Evolutionary conservation across 169 alveolate species (phyloP), one percentile per base, ranked within the genome.

Genomic region (Eimeria tenella): DNA sequence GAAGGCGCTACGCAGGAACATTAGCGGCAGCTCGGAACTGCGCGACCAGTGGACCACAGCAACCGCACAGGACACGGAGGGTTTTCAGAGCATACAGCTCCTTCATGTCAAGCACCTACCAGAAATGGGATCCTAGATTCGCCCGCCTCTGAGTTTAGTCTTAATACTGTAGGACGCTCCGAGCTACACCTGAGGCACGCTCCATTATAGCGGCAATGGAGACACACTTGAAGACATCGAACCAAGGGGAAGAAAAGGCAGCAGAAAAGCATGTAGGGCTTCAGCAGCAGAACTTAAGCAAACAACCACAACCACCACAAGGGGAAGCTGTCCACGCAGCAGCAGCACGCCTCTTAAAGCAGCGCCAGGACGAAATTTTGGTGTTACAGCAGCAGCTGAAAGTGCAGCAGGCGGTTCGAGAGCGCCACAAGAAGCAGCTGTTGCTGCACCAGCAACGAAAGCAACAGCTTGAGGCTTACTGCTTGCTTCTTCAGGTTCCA

Each of bases 371-470:
- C 5, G 86, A 75, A 25, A 75, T 75, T 49, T 75, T 75, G 86
- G 42, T 75, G 86, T 65, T 75, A 49, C 86, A 75, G 86, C 86
- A 75, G 65, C 86, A 75, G 68, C 86, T 75, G 63, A 8, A 21
- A 19, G 86, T 42, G 86, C 63, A 68, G 77, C 77, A 68, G 77
- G 77, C 77, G 17, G 6, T 75, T 5, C 13, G 86, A 63, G 15
- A 9, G 60, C 86, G 86, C 10, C 86, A 75, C 31, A 63, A 75
- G 65, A 58, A 75, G 5, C 86, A 75, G 86, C 63, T 75, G 60
- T 23, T 49, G 68, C 86, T 49, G 60, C 86, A 75, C 0, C 86
- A 75, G 65, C 86, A 75, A 63, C 86, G 49, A 19, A 58, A 52
- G 52, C 23, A 75, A 21, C 86, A 52, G 19, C 86, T 75, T 58